Percentiles rank a stretch among this genome's conserved stretches.
Evolutionary conservation across 2,329 filamentous ascomycete species (phyloP).

Genomic region (Colletotrichum australisinense): DNA sequence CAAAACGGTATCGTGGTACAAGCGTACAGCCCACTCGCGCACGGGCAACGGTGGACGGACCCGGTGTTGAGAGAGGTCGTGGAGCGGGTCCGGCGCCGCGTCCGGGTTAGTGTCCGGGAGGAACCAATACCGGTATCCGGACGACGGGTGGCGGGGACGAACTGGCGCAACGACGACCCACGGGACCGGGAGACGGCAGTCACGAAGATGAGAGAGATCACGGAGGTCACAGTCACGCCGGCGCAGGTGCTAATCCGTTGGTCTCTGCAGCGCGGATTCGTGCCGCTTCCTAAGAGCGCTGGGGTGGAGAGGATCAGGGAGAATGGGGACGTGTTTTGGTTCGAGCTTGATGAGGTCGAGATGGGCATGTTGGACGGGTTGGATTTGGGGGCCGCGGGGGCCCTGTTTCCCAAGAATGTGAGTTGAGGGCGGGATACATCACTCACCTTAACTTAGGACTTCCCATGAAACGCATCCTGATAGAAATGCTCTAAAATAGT

Average conservation of each 20-base stretch:
- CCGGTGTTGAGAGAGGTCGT: constrained; percentile 55
- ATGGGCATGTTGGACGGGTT: constrained; percentile 55
- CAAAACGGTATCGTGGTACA: constrained; percentile 75
- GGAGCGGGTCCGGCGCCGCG: neutral
- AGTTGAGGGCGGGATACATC: constrained; percentile 18
- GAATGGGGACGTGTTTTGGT: constrained; percentile 72
- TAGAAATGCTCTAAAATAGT: too few relatives aligned
- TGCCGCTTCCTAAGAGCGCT: constrained; percentile 76
- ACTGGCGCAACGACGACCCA: neutral
- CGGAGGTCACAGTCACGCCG: constrained; percentile 58
- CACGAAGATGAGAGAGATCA: constrained; percentile 63
- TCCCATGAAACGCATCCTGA: too few relatives aligned
- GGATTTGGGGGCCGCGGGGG: constrained; percentile 43
- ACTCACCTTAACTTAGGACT: too few relatives aligned
- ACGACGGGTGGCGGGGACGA: neutral
- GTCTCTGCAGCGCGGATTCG: constrained; percentile 76
- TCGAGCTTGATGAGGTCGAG: constrained; percentile 66
- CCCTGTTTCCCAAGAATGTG: constrained; percentile 46
- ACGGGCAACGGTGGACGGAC: constrained; percentile 57
- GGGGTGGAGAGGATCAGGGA: constrained; percentile 67
- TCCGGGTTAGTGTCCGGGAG: neutral
- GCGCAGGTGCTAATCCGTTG: constrained; percentile 78
- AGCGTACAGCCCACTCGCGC: constrained; percentile 52
- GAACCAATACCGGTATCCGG: too few relatives aligned
- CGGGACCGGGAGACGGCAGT: neutral